Evolutionary conservation across 768 basidiomycete genomes (phyloP), one percentile per base, ranked within the genome.

Genomic region (Lentinula boryana): DNA sequence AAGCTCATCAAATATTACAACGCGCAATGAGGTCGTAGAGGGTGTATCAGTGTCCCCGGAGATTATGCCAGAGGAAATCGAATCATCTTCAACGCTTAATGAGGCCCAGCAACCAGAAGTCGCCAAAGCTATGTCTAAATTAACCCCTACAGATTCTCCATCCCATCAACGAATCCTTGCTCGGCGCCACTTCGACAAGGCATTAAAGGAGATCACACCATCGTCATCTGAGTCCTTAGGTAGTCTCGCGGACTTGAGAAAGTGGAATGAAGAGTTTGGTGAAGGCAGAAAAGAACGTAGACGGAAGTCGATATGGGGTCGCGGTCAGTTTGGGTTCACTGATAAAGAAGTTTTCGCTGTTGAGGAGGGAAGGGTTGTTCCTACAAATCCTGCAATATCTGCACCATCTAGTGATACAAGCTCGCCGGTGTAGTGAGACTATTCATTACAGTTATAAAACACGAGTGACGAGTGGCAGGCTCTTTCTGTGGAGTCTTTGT

Each of bases 201-300:
- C 95, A 0, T 77, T 97, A 61, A 86, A 83, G 65, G 94, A 98
- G 72, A 95, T 96, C 64, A 88, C 89, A 2, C 92, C 95, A 12
- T 95, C 93, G 0, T 88, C 87, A 5, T 94, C 93, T 3, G 95
- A 96, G 72, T 78, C 84, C 12, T 74, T 91, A 2, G 90, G 89
- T 52, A 89, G 83, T 53, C 82, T 93, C 36, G 75, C 85, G 1
- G 89, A 89, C 60, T 75, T 94, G 48, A 82, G 88, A 48, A 89
- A 88, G 74, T 95, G 93, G 93, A 95, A 96, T 63, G 90, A 95
- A 51, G 91, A 95, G 70, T 95, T 94, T 71, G 95, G 95, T 27
- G 94, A 96, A 71, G 93, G 93, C 5, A 75, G 83, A 16, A 82
- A 78, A 63, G 83, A 87, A 40, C 83, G 81, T 56, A 86, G 77